Base-by-base conservation (phyloP, 1,284 basidiomycete genomes). In the Peniophora sp. region DNA sequence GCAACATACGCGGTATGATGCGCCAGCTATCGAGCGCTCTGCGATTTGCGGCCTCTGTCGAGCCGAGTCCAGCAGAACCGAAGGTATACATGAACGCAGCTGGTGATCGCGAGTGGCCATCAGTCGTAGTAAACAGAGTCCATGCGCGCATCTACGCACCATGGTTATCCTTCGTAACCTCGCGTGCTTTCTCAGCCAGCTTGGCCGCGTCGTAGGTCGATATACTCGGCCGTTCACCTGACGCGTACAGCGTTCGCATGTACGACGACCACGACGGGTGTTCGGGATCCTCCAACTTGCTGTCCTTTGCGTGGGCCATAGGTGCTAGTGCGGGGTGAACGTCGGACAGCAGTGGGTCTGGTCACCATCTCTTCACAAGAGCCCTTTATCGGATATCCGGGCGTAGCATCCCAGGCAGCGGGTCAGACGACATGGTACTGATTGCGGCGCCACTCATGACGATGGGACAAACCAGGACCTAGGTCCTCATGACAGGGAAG, bases 1-100 rank as follows among this genome's bases (percentile, higher is more conserved):
- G 78, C 43, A 92, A 74, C 85, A 92, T 85, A 3, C 85, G 79
- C 2, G 90, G 89, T 17, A 87, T 70, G 58, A 88, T 81, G 41
- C 73, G 75, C 69, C 75, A 88, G 55, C 72, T 75, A 37, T 76
- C 68, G 51, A 88, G 74, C 1, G 76, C 81, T 24, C 63, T 67
- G 24, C 69, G 66, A 55, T 88, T 88, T 50, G 74, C 76, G 32
- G 62, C 68, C 58, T 78, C 72, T 3, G 86, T 88, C 14, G 70
- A 65, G 51, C 68, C 67, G 5, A 74, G 75, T 1, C 85, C 85
- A 3, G 85, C 85, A 53, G 74, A 78, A 39, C 81, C 82, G 49
- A 72, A 71, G 3, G 81, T 76, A 55, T 85, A 87, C 62, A 72
- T 64, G 65, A 81, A 88, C 14, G 80, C 75, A 9, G 71, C 84